phyloP scores from a whole-genome alignment of 2,329 filamentous ascomycete genomes.

The Trichothecium sympodiale region DNA sequence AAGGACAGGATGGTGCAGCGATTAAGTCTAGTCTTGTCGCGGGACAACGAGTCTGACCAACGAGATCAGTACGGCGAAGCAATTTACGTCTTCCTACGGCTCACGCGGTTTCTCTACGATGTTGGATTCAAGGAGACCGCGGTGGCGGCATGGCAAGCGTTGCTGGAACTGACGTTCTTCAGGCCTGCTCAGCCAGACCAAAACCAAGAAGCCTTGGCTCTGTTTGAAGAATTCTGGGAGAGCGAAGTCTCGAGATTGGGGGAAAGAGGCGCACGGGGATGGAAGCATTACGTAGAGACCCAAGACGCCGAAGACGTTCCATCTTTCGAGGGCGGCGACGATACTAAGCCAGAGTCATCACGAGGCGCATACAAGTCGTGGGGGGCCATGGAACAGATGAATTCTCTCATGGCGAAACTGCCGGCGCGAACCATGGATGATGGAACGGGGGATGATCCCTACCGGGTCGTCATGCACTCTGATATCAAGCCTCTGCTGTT shows the following conservation, averaged over 20 bases:
- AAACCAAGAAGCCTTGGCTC: constrained; percentile 15
- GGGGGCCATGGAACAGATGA: constrained; percentile 42
- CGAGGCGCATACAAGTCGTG: constrained; percentile 39
- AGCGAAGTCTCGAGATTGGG: constrained; percentile 71
- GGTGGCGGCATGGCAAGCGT: constrained; percentile 70
- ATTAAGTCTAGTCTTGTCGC: constrained; percentile 12
- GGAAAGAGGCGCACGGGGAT: constrained; percentile 60
- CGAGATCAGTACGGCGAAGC: constrained; percentile 15
- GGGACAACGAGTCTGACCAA: not conserved
- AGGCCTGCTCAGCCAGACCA: constrained; percentile 30
- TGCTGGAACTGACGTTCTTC: constrained; percentile 62
- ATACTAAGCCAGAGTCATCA: constrained; percentile 12
- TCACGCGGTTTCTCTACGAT: constrained; percentile 65
- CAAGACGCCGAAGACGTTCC: constrained; percentile 27
- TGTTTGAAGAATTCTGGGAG: constrained; percentile 75
- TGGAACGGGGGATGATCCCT: constrained; percentile 68
- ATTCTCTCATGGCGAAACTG: constrained; percentile 34
- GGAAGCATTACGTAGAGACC: constrained; percentile 41
- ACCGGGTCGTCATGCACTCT: constrained; percentile 66
- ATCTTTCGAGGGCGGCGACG: constrained; percentile 10
- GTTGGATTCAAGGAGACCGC: constrained; percentile 70
- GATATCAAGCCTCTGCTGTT: constrained; percentile 60
- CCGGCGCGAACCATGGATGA: constrained; percentile 70
- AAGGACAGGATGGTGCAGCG: constrained; percentile 49
- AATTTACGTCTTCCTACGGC: constrained; percentile 62